These are phyloP conservation scores for Ustilago tritici DNA, from an alignment of 1,284 basidiomycete species.

Conservation along the genomic window DNA sequence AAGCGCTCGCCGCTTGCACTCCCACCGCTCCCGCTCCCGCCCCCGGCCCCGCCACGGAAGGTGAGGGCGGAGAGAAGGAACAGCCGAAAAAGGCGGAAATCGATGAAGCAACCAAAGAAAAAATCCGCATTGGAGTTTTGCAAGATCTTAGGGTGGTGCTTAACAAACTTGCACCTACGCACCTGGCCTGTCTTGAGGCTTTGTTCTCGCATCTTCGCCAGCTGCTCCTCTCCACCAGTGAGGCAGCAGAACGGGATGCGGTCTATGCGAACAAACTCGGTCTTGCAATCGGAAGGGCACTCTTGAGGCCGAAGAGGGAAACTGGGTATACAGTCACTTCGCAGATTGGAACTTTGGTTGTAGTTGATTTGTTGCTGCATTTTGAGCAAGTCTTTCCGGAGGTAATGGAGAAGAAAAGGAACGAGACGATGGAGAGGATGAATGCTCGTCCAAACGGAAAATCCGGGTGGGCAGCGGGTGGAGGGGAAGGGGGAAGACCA, in stretches of 20 bases:
- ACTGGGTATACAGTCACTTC: constrained; percentile 84
- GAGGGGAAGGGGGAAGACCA: constrained; percentile 71
- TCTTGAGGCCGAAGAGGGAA: constrained; percentile 85
- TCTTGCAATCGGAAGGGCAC: constrained; percentile 83
- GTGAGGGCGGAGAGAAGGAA: not conserved
- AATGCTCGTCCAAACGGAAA: constrained; percentile 10
- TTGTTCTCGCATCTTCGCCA: constrained; percentile 80
- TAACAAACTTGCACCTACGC: constrained; percentile 80
- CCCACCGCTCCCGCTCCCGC: constrained; percentile 16
- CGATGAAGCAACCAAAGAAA: constrained; percentile 78
- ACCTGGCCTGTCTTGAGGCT: constrained; percentile 84
- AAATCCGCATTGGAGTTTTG: constrained; percentile 74
- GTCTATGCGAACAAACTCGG: constrained; percentile 87
- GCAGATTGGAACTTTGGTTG: constrained; percentile 78
- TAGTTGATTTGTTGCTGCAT: constrained; percentile 82
- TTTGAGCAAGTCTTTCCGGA: constrained; percentile 83
- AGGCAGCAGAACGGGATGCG: constrained; percentile 75
- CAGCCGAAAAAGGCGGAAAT: constrained; percentile 73
- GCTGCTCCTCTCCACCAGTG: constrained; percentile 77
- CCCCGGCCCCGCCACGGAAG: constrained; percentile 10
- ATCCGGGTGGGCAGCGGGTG: not conserved
- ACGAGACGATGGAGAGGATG: constrained; percentile 72
- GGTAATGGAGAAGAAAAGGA: constrained; percentile 83
- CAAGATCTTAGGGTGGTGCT: constrained; percentile 79
- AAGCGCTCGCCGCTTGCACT: constrained; percentile 26